phyloP scores from a whole-genome alignment of 2,329 filamentous ascomycete genomes.

The Arachnomyces sp. region DNA sequence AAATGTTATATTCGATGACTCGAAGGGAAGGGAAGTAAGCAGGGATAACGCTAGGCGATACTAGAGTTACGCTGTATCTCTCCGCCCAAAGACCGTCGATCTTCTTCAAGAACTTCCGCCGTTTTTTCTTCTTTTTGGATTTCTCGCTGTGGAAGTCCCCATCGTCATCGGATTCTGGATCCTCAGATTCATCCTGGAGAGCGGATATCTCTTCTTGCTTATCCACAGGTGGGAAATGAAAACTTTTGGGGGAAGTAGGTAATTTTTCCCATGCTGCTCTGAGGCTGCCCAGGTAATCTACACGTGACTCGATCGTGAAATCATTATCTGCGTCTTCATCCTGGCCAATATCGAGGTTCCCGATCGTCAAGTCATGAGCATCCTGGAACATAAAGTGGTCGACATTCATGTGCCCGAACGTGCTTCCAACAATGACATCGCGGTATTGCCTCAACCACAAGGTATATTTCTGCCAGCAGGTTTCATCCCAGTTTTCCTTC shows the following conservation, averaged over 20 bases:
- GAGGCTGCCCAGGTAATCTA: constrained; percentile 72
- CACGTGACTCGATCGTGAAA: constrained; percentile 59
- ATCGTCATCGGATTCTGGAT: constrained; percentile 9
- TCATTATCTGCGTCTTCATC: constrained; percentile 31
- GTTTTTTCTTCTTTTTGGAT: constrained; percentile 40
- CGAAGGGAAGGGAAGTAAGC: constrained; percentile 85
- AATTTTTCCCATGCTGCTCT: constrained; percentile 70
- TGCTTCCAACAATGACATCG: constrained; percentile 70
- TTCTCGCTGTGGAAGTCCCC: constrained; percentile 8
- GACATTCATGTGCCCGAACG: constrained; percentile 97
- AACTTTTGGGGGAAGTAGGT: constrained; percentile 46
- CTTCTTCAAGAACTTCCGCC: constrained; percentile 52
- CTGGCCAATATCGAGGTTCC: constrained; percentile 17
- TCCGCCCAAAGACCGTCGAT: constrained; percentile 79
- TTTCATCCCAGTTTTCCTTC: constrained; percentile 90
- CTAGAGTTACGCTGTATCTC: constrained; percentile 71
- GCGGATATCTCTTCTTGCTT: constrained; percentile 3
- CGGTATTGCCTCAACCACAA: constrained; percentile 86
- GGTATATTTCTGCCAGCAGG: constrained; percentile 96
- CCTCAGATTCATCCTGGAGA: constrained; percentile 9
- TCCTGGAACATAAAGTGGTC: constrained; percentile 95
- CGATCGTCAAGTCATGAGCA: constrained; percentile 64
- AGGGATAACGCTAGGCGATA: constrained; percentile 82
- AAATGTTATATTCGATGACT: constrained; percentile 93
- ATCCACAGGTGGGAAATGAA: not conserved